A percentile compares a stretch with the other conserved stretches of the same genome.
phyloP scores from a whole-genome alignment of 2,329 filamentous ascomycete genomes.

The Sporothrix protearum region DNA sequence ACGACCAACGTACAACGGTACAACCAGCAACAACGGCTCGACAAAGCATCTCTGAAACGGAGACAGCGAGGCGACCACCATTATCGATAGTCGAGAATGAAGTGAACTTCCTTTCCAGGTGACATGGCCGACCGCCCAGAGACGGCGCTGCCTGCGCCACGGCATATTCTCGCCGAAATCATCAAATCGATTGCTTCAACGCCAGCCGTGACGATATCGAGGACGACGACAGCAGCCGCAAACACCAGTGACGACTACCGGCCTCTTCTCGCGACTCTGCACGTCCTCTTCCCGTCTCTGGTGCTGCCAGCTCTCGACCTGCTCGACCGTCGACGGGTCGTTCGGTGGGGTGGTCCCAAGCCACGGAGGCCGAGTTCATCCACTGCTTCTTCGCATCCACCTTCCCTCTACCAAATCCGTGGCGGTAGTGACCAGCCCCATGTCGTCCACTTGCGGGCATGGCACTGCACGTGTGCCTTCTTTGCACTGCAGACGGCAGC shows the following conservation, averaged over 20 bases:
- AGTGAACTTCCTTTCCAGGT: background rate
- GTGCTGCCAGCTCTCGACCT: constrained; percentile 83
- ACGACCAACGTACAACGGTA: background rate
- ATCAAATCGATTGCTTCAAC: constrained; percentile 42
- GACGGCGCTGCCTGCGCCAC: constrained; percentile 38
- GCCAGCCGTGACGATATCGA: constrained; percentile 26
- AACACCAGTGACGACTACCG: constrained; percentile 37
- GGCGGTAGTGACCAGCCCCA: constrained; percentile 46
- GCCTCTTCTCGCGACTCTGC: constrained; percentile 69
- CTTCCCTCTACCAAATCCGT: constrained; percentile 29
- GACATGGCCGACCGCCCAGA: constrained; percentile 15
- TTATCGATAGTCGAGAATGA: background rate
- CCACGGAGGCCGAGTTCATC: constrained; percentile 28
- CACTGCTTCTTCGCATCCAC: background rate
- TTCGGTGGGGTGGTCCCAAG: constrained; percentile 42
- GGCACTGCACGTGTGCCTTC: constrained; percentile 87
- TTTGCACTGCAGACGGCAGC: constrained; percentile 60
- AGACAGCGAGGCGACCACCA: background rate
- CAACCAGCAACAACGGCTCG: background rate
- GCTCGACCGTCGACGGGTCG: constrained; percentile 72
- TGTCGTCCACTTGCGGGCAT: constrained; percentile 67
- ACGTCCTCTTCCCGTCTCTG: constrained; percentile 77
- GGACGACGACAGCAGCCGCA: background rate
- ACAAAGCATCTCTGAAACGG: background rate
- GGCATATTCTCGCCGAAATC: constrained; percentile 49